phyloP scores from a whole-genome alignment of 2,329 filamentous ascomycete species.

The Pyrenochaeta sp. region DNA sequence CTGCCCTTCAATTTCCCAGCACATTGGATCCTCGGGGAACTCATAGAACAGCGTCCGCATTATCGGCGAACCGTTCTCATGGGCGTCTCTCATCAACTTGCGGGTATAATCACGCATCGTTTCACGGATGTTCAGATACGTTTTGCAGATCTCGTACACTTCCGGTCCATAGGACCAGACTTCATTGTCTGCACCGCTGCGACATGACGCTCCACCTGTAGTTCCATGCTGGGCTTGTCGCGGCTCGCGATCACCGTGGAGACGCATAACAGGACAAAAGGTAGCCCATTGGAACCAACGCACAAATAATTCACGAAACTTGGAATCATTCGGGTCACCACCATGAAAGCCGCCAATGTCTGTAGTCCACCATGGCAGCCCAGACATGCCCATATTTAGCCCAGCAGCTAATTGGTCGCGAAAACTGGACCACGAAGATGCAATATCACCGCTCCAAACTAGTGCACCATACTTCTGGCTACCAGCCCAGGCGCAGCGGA shows the following conservation, averaged over 20 bases:
- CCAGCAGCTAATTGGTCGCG: slow-evolving; percentile 69
- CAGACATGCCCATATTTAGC: slow-evolving; percentile 71
- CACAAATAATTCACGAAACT: slow-evolving; percentile 70
- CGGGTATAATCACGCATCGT: slow-evolving; percentile 66
- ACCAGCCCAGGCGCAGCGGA: slow-evolving; percentile 65
- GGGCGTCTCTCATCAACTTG: slow-evolving; percentile 66
- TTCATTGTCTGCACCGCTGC: slow-evolving; percentile 66
- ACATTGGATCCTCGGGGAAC: slow-evolving; percentile 63
- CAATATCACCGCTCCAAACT: slow-evolving; percentile 74
- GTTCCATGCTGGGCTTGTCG: slow-evolving; percentile 54
- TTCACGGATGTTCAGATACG: slow-evolving; percentile 68
- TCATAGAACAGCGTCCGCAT: slow-evolving; percentile 72
- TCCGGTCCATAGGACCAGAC: slow-evolving; percentile 72
- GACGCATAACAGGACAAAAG: slow-evolving; percentile 72
- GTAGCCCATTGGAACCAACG: slow-evolving; percentile 76
- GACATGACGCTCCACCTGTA: slow-evolving; percentile 48
- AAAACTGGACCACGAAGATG: slow-evolving; percentile 68
- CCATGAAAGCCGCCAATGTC: slow-evolving; percentile 77
- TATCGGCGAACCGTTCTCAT: slow-evolving; percentile 67
- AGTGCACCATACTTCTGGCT: slow-evolving; percentile 71
- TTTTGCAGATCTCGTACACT: slow-evolving; percentile 67
- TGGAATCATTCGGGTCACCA: slow-evolving; percentile 63
- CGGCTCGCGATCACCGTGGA: slow-evolving; percentile 73
- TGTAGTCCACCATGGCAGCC: slow-evolving; percentile 74
- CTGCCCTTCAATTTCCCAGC: slow-evolving; percentile 67